A percentile compares a stretch with the other conserved stretches of the same genome.
phyloP scores from a whole-genome alignment of 2,329 filamentous ascomycete genomes.

The Diaporthe velutina region DNA sequence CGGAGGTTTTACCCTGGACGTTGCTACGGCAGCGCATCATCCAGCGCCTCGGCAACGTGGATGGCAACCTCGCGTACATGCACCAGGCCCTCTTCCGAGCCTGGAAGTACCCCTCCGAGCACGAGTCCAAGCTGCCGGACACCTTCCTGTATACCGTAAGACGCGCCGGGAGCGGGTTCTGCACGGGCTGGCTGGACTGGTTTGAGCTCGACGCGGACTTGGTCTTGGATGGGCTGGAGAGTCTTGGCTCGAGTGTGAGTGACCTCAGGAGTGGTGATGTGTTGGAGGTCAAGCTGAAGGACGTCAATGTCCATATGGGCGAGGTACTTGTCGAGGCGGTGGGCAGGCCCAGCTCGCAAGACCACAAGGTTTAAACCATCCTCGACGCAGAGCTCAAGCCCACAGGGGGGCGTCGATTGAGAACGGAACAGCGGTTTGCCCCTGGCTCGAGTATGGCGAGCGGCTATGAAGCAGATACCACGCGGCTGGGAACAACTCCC shows the following conservation, averaged over 20 bases:
- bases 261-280: conserved; percentile 63
- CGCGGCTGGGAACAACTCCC: too few species aligned
- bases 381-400: neutral
- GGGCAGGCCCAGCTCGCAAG: conserved; percentile 43
- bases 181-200: conserved; percentile 56
- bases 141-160: conserved; percentile 64
- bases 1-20: conserved; percentile 62
- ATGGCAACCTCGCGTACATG: conserved; percentile 65
- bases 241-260: conserved; percentile 50
- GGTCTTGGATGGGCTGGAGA: conserved; percentile 54
- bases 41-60: conserved; percentile 56
- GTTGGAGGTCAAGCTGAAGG: conserved; percentile 67
- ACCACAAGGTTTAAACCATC: neutral
- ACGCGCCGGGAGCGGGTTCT: conserved; percentile 47
- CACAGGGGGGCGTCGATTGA: neutral
- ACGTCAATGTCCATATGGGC: conserved; percentile 64
- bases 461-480: neutral
- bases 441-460: neutral
- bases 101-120: conserved; percentile 65
- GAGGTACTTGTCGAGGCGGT: conserved; percentile 62
- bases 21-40: conserved; percentile 66
- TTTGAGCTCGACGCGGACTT: conserved; percentile 61
- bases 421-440: neutral
- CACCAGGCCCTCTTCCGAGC: conserved; percentile 71
- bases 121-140: conserved; percentile 54